Conservation (phyloP, 257 asterid genomes). For the Solanum chiquidenum region DNA sequence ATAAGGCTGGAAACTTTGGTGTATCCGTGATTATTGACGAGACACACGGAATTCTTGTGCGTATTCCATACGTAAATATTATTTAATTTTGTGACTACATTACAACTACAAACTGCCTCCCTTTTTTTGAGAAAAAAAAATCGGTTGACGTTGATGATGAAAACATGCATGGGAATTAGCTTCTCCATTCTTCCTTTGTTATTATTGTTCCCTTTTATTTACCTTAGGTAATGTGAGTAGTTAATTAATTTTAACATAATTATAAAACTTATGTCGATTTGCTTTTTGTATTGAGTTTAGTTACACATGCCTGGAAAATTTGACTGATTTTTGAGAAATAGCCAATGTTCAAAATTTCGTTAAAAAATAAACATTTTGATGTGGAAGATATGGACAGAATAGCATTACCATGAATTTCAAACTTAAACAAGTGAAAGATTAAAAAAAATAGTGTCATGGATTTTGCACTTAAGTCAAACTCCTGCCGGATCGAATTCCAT, state of each 20-base stretch:
- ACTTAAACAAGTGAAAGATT: not conserved
- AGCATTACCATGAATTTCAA: not conserved
- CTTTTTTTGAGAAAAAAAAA: not conserved
- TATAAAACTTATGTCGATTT: not conserved
- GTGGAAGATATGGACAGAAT: not conserved
- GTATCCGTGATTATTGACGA: constrained; percentile 43
- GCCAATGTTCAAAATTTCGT: not conserved
- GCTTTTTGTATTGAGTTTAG: not conserved
- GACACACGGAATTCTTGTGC: constrained; percentile 37
- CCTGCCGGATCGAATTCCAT: not conserved
- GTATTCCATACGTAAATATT: not conserved
- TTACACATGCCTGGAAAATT: not conserved
- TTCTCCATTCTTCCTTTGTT: not conserved
- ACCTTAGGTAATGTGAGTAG: not conserved
- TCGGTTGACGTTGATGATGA: not conserved
- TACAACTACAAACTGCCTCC: not conserved
- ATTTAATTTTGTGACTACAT: not conserved
- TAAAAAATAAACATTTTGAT: not conserved
- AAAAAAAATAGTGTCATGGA: not conserved
- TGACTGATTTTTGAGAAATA: not conserved
- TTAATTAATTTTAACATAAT: not conserved
- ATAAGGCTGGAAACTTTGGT: not conserved
- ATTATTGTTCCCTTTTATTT: not conserved
- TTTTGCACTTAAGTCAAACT: not conserved
- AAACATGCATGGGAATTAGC: not conserved